Percentiles rank a stretch among this genome's conserved stretches.
Evolutionary conservation across 371 early-diverging fungal genomes (phyloP).

Genomic region (Mycotypha africana): DNA sequence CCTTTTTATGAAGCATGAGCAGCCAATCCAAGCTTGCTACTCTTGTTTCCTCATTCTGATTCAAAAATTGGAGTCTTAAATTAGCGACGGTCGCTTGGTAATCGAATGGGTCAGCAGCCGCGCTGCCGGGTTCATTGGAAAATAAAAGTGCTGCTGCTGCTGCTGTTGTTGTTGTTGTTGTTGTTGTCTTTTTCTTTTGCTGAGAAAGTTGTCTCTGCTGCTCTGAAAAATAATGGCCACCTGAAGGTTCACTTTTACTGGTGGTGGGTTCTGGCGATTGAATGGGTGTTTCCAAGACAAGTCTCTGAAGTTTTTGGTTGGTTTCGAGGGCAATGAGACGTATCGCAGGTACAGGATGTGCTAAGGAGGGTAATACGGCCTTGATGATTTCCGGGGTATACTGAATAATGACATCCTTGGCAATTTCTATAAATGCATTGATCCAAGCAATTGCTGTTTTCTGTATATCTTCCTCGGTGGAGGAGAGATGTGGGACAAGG

Average conservation of each 20-base stretch:
- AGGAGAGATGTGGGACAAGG: slow-evolving; percentile 73
- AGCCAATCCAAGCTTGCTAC: slow-evolving; percentile 89
- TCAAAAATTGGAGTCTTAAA: slow-evolving; percentile 69
- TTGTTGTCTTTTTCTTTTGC: slow-evolving; percentile 2
- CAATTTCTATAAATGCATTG: slow-evolving; percentile 74
- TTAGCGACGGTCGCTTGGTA: slow-evolving; percentile 70
- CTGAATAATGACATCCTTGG: slow-evolving; percentile 71
- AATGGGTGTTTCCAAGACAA: slow-evolving; percentile 58
- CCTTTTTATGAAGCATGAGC: slow-evolving; percentile 84
- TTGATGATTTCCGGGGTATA: slow-evolving; percentile 71
- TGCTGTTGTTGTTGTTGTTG: neutral
- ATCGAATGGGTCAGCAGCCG: slow-evolving; percentile 73
- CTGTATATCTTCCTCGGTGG: slow-evolving; percentile 83
- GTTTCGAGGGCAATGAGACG: slow-evolving; percentile 67
- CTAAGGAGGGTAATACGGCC: slow-evolving; percentile 74
- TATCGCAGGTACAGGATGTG: slow-evolving; percentile 67
- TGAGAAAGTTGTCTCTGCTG: neutral
- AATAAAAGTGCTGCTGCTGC: neutral
- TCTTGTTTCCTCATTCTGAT: slow-evolving; percentile 84
- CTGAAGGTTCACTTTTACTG: slow-evolving; percentile 23
- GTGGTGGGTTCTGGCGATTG: slow-evolving; percentile 16
- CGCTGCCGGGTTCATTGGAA: no score
- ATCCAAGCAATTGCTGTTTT: slow-evolving; percentile 84
- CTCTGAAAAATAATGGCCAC: neutral
- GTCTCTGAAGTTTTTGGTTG: slow-evolving; percentile 64